phyloP scores from a whole-genome alignment of 1,284 basidiomycete species.

The Pulveroboletus sp. region DNA sequence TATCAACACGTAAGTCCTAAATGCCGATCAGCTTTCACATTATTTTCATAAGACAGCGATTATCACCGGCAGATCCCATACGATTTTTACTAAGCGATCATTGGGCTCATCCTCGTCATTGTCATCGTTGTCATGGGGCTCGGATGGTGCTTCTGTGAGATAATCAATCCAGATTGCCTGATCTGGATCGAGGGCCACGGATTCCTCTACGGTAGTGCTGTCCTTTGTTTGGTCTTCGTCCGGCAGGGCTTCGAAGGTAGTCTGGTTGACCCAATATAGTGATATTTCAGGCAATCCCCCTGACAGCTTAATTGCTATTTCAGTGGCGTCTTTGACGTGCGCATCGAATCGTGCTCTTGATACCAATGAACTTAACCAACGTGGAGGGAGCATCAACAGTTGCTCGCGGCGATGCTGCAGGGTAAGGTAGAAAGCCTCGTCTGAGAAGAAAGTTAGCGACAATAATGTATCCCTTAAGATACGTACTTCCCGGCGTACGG shows the following conservation, averaged over 20 bases:
- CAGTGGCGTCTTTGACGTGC: background rate
- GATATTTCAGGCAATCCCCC: background rate
- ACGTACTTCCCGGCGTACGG: conserved; percentile 1
- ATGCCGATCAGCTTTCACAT: too few relatives aligned
- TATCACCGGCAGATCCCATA: too few relatives aligned
- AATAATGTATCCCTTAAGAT: too few relatives aligned
- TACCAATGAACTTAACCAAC: conserved; percentile 4
- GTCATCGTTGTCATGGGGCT: background rate
- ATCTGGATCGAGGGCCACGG: too few relatives aligned
- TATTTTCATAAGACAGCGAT: too few relatives aligned
- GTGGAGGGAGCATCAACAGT: background rate
- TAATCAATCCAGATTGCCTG: background rate
- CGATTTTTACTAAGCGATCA: too few relatives aligned
- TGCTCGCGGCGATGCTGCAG: background rate
- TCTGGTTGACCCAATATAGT: conserved; percentile 1
- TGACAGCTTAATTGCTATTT: background rate
- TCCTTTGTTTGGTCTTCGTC: too few relatives aligned
- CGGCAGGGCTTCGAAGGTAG: too few relatives aligned
- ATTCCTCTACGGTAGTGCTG: too few relatives aligned
- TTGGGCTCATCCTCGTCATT: too few relatives aligned
- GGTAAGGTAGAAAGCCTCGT: background rate
- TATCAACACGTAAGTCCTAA: too few relatives aligned
- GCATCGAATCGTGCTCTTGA: background rate
- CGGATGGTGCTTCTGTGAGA: background rate
- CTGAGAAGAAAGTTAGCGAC: background rate